These are phyloP conservation scores for Lentinula raphanica DNA, from an alignment of 768 basidiomycete species.

Conservation along the genomic window DNA sequence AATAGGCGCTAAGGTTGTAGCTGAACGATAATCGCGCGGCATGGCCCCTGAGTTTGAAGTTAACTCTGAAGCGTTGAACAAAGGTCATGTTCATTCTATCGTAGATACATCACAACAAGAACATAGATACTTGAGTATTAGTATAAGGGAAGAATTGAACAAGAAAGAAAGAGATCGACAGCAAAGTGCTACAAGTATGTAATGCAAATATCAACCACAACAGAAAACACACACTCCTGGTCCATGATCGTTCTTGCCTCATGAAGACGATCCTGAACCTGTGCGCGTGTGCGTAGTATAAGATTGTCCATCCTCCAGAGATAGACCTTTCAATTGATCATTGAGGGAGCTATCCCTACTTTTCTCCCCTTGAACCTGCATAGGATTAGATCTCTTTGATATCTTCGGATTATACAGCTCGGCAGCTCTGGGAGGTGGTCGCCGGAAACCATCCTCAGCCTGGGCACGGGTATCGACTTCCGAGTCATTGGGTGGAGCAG, in stretches of 20 bases:
- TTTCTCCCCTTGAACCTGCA: background rate
- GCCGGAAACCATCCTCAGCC: constrained; percentile 44
- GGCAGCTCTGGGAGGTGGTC: constrained; percentile 40
- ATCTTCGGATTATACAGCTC: constrained; percentile 35
- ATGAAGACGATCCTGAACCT: background rate
- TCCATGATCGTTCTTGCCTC: background rate
- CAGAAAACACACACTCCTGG: background rate
- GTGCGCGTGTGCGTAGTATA: background rate
- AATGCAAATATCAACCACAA: background rate
- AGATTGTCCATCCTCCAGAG: background rate
- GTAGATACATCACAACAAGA: constrained; percentile 2
- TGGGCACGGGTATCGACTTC: constrained; percentile 22
- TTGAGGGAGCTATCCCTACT: background rate
- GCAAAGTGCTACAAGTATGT: background rate
- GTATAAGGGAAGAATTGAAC: background rate
- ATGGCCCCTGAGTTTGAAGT: too few species aligned
- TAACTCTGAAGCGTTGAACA: background rate
- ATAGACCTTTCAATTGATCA: background rate
- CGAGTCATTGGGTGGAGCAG: constrained; percentile 13
- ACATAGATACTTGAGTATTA: background rate
- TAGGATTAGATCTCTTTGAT: constrained; percentile 7
- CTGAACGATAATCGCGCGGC: too few species aligned
- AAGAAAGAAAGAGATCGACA: background rate
- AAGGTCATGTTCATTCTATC: background rate
- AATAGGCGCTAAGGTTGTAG: too few species aligned